Base-by-base conservation (phyloP, 768 basidiomycete genomes). In the Solioccasus polychromus region DNA sequence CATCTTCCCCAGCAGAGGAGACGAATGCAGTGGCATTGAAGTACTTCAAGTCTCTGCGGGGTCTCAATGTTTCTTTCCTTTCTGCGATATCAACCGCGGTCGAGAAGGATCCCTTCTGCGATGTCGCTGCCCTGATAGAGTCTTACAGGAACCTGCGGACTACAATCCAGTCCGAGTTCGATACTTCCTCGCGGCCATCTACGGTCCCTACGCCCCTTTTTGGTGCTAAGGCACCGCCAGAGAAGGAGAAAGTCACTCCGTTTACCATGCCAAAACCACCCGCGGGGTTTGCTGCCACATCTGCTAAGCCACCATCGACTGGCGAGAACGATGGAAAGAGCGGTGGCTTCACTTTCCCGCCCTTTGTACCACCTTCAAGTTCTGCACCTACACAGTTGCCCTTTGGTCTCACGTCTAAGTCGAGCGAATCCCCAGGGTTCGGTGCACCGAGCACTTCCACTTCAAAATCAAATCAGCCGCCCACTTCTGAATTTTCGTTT, bases 31-130 rank as follows among this genome's bases (percentile, higher is more conserved):
- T 56, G 20, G 71, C 74, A 28, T 53, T 79, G 14, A 77, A 78
- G 42, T 88, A 83, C 59, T 88, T 80, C 67, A 77, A 69, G 31
- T 77, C 80, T 20, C 74, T 90, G n/a, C 81, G 88, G 28, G 87
- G 86, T 12, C 72, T 90, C 32, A 90, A 90, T 56, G 64, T 75
- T 26, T 85, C 84, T 3, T 70, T 89, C 48, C 60, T 85, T 19
- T 68, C 75, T n/a, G 73, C 77, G 12, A 61, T 87, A 43, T 70
- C 76, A 24, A 75, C 76, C 47, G 76, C 78, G 18, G 69, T 86
- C 18, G 78, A 84, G 39, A 68, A 74, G 14, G 86, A 90, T 64
- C 83, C 87, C 2, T 89, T 88, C 60, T 60, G 67, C n/a, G 83
- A 90, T 50, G 59, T 87, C 10, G 66, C 74, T n/a, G 61, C 68